Evolutionary conservation across 805 yeast species (phyloP), one percentile per base, ranked within the genome.

Genomic region (Saccharomyces cerevisiae): DNA sequence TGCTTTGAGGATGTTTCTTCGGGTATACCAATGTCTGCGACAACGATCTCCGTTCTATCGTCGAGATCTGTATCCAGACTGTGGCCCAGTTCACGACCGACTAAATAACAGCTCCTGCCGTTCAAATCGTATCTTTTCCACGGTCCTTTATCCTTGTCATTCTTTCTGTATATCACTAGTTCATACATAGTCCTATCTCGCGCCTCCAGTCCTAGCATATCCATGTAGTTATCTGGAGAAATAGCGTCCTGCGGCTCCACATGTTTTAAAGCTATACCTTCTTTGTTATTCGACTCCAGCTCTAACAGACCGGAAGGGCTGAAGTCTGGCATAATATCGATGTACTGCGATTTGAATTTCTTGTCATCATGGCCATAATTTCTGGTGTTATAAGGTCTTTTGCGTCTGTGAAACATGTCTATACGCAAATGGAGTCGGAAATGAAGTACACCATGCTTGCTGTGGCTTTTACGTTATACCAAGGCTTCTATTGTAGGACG

Each of bases 251-350:
- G 51, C 1, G 77, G 77, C 28, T 69, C 75, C 6, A 66, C 66
- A 58, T 76, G 74, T 51, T 73, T 73, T 46, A 74, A 50, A n/a
- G 68, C 70, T 0, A 64, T 55, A 0, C 78, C 79, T 17, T 65
- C 57, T 17, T 65, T 60, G 50, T 62, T 66, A 53, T 72, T 65
- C 3, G 75, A 68, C 30, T 73, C 80, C 53, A 70, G 66, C 29
- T 77, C 77, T 36, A 77, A 57, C 3, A 74, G 56, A 0, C 80
- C 80, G 0, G 80, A 74, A 1, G 74, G 73, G 51, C 70, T 68
- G 58, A 73, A 76, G 21, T 57, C 53, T 4, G 71, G 71, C 28
- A 66, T 30, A 2, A 60, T 56, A 36, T 36, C 22, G 6, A 17
- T 11, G 9, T 36, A 17, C 22, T 36, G 22, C 11, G 24, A 10